phyloP scores from a whole-genome alignment of 768 basidiomycete species.

The Paxillus ammoniavirescens region DNA sequence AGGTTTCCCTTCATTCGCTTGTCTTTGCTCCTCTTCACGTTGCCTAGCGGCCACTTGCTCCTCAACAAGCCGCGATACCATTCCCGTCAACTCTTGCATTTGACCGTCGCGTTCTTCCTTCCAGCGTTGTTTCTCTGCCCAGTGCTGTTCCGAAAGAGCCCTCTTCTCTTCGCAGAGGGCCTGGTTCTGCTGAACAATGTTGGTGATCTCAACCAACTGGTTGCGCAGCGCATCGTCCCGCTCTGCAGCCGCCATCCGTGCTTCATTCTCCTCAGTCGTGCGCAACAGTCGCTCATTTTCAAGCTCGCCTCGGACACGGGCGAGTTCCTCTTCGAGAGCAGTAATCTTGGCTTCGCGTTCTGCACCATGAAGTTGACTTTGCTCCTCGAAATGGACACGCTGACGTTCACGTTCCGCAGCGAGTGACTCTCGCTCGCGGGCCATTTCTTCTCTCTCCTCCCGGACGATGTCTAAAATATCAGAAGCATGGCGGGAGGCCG shows the following conservation, averaged over 20 bases:
- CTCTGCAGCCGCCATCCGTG: constrained; percentile 59
- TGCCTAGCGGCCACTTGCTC: constrained; percentile 53
- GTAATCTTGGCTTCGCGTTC: constrained; percentile 55
- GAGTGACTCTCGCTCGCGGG: constrained; percentile 51
- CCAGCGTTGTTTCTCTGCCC: constrained; percentile 58
- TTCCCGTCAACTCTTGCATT: constrained; percentile 55
- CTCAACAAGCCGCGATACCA: constrained; percentile 57
- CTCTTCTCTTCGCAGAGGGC: constrained; percentile 60
- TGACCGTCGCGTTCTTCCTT: constrained; percentile 58
- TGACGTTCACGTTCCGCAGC: constrained; percentile 55
- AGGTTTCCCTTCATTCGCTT: constrained; percentile 52
- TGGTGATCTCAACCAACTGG: constrained; percentile 71
- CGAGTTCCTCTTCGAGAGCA: constrained; percentile 63
- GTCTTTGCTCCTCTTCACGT: constrained; percentile 51
- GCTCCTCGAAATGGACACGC: constrained; percentile 48
- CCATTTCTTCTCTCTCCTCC: constrained; percentile 58
- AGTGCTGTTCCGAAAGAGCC: constrained; percentile 57
- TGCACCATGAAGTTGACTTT: constrained; percentile 43
- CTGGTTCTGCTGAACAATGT: constrained; percentile 66
- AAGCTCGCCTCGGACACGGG: constrained; percentile 54
- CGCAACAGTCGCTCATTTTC: constrained; percentile 61
- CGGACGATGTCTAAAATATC: constrained; percentile 60
- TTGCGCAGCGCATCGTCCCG: constrained; percentile 57
- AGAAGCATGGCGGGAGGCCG: constrained; percentile 52
- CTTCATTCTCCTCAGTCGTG: constrained; percentile 58